phyloP scores from a whole-genome alignment of 2,329 filamentous ascomycete species.

The Tolypocladium pustulatum region DNA sequence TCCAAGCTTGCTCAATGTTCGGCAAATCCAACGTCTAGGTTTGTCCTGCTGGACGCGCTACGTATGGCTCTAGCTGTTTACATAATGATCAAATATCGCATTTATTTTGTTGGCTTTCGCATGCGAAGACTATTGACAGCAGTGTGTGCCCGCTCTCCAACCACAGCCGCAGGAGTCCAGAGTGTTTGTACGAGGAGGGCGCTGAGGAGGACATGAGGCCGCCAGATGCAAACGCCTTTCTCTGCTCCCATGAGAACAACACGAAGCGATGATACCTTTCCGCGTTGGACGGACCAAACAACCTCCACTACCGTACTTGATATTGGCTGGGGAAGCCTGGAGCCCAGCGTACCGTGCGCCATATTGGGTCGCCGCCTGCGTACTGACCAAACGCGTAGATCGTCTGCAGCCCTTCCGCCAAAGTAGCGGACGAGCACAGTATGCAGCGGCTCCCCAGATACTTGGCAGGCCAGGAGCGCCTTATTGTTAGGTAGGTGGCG shows the following conservation, averaged over 20 bases:
- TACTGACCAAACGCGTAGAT: not conserved
- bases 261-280: not conserved
- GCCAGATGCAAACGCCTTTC: not conserved
- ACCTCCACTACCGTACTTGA: too few relatives aligned
- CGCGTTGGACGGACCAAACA: too few relatives aligned
- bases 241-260: not conserved
- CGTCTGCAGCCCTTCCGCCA: too few relatives aligned
- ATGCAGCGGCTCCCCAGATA: too few relatives aligned
- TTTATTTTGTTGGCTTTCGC: not conserved
- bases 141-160: not conserved
- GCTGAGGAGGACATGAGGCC: not conserved
- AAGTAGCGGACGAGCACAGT: too few relatives aligned
- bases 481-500: not conserved
- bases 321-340: not conserved
- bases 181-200: too few relatives aligned
- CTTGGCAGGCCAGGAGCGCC: too few relatives aligned
- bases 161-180: not conserved
- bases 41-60: not conserved
- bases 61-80: not conserved
- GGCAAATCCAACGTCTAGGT: not conserved
- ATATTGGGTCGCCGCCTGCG: not conserved
- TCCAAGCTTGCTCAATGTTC: too few relatives aligned
- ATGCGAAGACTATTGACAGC: not conserved
- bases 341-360: not conserved
- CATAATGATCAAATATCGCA: too few relatives aligned